Percentiles rank a stretch among this genome's conserved stretches.
Evolutionary conservation across 108 stramenopile genomes (phyloP).

Genomic region (Stephanodiscus triporus): DNA sequence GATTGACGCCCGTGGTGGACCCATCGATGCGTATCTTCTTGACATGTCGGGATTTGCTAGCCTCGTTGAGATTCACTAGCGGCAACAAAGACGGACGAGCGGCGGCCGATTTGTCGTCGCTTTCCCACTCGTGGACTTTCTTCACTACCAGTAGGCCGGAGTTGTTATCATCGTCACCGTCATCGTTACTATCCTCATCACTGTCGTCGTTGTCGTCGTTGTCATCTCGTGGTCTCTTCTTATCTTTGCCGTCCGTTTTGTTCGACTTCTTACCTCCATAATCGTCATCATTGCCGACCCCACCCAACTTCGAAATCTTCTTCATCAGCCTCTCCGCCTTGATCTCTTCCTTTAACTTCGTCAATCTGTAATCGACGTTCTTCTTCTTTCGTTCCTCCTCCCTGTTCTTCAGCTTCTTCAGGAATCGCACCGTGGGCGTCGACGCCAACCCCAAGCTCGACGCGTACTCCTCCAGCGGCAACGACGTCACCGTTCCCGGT

Average conservation of each 20-base stretch:
- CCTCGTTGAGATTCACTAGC: slow-evolving; percentile 47
- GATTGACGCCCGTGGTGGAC: slow-evolving; percentile 58
- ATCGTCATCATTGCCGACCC: slow-evolving; percentile 20
- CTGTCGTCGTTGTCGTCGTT: slow-evolving; percentile 36
- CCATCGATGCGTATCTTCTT: slow-evolving; percentile 88
- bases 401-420: slow-evolving; percentile 74
- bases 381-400: slow-evolving; percentile 85
- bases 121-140: slow-evolving; percentile 63
- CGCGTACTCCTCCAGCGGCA: slow-evolving; percentile 88
- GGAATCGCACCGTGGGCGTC: slow-evolving; percentile 83
- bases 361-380: slow-evolving; percentile 90
- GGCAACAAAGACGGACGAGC: slow-evolving; percentile 27
- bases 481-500: slow-evolving; percentile 51
- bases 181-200: slow-evolving; percentile 48
- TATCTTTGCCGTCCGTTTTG: slow-evolving; percentile 10
- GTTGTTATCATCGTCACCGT: slow-evolving; percentile 58
- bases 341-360: slow-evolving; percentile 94
- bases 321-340: slow-evolving; percentile 87
- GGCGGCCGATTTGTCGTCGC: slow-evolving; percentile 25
- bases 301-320: slow-evolving; percentile 65
- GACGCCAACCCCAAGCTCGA: slow-evolving; percentile 88
- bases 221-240: slow-evolving; percentile 43
- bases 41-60: slow-evolving; percentile 60
- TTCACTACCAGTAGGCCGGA: slow-evolving; percentile 84
- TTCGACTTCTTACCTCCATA: slow-evolving; percentile 28